Evolutionary conservation across 148 eudicot species (phyloP).

Genomic region (Rhododendron ferrugineum): DNA sequence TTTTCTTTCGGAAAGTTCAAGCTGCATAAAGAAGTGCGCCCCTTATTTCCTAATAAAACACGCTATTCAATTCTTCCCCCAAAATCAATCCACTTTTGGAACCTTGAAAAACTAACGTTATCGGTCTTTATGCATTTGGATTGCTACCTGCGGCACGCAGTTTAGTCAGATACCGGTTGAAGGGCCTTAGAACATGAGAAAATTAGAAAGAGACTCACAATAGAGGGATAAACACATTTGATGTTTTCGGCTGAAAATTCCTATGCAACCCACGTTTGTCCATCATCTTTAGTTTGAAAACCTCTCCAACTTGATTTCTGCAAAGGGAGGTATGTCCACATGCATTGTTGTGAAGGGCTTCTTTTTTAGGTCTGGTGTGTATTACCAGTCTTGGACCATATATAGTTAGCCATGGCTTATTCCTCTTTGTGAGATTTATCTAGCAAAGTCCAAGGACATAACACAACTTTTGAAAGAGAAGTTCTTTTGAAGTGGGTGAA

Average conservation of each 20-base stretch:
- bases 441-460: not conserved
- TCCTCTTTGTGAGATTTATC: not conserved
- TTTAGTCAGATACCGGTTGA: not conserved
- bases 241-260: not conserved
- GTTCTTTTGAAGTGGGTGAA: constrained; percentile 17
- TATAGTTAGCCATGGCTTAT: constrained; percentile 15
- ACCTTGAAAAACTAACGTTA: not conserved
- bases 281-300: constrained; percentile 70
- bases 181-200: not conserved
- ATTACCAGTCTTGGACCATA: not conserved
- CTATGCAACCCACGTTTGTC: constrained; percentile 21
- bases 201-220: not conserved
- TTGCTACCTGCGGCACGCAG: not conserved
- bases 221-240: not conserved
- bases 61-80: not conserved
- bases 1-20: not conserved
- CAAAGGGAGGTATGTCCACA: constrained; percentile 60
- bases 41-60: not conserved
- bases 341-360: constrained; percentile 76
- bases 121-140: not conserved
- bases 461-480: not conserved
- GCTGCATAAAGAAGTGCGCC: not conserved
- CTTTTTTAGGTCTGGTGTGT: constrained; percentile 40
- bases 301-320: constrained; percentile 54
- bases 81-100: not conserved